A percentile compares a stretch with the other conserved stretches of the same genome.
Conservation (phyloP, 352 stramenopile species). For the Lagenidium sp. region DNA sequence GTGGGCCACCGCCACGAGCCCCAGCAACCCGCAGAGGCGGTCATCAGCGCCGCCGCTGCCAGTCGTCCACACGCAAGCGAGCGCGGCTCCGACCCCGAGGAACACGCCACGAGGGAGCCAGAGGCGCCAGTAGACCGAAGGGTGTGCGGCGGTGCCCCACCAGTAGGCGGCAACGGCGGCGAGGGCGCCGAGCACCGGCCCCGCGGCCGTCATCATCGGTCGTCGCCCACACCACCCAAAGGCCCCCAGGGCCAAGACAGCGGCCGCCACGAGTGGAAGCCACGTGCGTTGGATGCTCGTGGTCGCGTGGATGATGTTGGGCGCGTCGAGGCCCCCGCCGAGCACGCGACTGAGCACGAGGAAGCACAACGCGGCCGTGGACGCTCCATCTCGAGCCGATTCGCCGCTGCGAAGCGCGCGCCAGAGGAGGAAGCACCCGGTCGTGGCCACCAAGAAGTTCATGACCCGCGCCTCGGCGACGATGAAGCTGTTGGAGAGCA, state of each 20-base stretch:
- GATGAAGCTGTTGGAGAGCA: conserved; percentile 85
- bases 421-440: conserved; percentile 40
- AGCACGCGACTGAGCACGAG: conserved; percentile 30
- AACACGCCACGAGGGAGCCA: conserved; percentile 56
- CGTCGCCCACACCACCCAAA: neutral
- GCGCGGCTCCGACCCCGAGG: conserved; percentile 17
- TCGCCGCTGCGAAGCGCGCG: neutral
- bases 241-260: conserved; percentile 1
- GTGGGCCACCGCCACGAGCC: conserved; percentile 32
- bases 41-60: neutral
- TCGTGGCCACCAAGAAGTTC: conserved; percentile 52
- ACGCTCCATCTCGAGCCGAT: neutral
- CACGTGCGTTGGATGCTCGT: conserved; percentile 23
- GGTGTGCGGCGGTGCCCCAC: conserved; percentile 24
- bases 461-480: conserved; percentile 65
- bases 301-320: conserved; percentile 64
- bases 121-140: conserved; percentile 26
- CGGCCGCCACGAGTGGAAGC: conserved; percentile 19
- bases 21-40: conserved; percentile 10
- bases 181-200: neutral
- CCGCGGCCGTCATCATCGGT: neutral
- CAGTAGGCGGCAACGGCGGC: conserved; percentile 37
- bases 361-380: conserved; percentile 19
- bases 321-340: conserved; percentile 32
- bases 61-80: conserved; percentile 2